phyloP scores from a whole-genome alignment of 768 basidiomycete genomes.

The Pleurotus djamor region DNA sequence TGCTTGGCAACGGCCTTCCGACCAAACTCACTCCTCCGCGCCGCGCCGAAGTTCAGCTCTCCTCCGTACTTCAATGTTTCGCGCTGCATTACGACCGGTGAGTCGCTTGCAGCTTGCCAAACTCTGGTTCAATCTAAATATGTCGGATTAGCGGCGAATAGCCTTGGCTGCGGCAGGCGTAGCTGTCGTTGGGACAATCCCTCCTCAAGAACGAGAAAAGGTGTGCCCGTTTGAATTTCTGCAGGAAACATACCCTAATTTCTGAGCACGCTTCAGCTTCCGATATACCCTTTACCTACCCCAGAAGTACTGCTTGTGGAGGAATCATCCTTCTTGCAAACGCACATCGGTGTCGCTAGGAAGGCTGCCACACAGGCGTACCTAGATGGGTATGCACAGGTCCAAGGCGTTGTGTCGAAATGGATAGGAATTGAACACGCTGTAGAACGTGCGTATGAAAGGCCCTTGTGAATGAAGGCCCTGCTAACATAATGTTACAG shows the following conservation, averaged over 20 bases:
- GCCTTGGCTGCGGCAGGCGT: background rate
- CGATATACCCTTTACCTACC: slow-evolving; percentile 73
- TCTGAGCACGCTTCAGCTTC: slow-evolving; percentile 47
- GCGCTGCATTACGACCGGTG: too few relatives aligned
- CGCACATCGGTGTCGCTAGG: slow-evolving; percentile 71
- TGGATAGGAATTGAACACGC: slow-evolving; percentile 88
- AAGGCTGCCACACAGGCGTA: slow-evolving; percentile 56
- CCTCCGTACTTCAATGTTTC: too few relatives aligned
- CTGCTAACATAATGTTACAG: too few relatives aligned
- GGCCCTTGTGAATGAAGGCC: too few relatives aligned
- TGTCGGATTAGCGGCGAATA: slow-evolving; percentile 4
- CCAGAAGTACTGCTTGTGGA: slow-evolving; percentile 72
- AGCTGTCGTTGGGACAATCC: background rate
- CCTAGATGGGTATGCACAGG: slow-evolving; percentile 54
- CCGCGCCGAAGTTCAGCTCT: too few relatives aligned
- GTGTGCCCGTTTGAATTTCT: background rate
- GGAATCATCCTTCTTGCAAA: slow-evolving; percentile 69
- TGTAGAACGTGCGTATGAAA: slow-evolving; percentile 79
- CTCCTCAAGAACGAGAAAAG: slow-evolving; percentile 1
- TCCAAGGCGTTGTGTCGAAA: slow-evolving; percentile 70
- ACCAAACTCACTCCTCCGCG: too few relatives aligned
- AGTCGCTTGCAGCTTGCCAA: too few relatives aligned
- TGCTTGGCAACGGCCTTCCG: too few relatives aligned
- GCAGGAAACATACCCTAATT: background rate
- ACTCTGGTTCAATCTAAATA: too few relatives aligned